Evolutionary conservation across 352 stramenopile genomes (phyloP), one percentile per base, ranked within the genome.

Genomic region (Phytophthora multivora): DNA sequence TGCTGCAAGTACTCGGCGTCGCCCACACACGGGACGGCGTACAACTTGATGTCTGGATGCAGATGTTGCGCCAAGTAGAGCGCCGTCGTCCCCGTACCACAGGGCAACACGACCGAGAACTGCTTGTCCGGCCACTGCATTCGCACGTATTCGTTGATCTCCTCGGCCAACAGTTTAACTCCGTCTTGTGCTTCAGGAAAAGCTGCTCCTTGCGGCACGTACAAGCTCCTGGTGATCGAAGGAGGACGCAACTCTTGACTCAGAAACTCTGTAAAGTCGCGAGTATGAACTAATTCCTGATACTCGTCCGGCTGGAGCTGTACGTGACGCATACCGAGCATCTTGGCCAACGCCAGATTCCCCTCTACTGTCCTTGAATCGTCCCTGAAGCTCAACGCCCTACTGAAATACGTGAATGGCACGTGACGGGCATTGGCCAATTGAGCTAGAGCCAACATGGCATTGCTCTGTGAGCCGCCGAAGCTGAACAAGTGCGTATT

Each of bases 321-420:
- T 8, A 90, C 66, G 56, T 93, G 83, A 6, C 59, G 67, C 87
- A 96, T 96, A 0, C 87, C 85, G 5, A 94, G 61, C 9, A 35
- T 36, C 43, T 53, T 64, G 5, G 85, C 79, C 5, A 69, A 18
- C 1, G 59, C 51, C 7, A 93, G 42, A 42, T 96, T 96, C 7
- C 75, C 70, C 21, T 69, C 25, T 12, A 64, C 30, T 10, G 28
- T 4, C 5, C 48, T 33, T 9, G 1, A 4, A 33, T 33, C 39
- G 35, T 73, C n/a, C 13, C 61, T 51, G 1, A 69, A 26, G 5
- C 30, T 47, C 18, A 91, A 31, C 5, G 59, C 56, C 21, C 83
- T 79, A 63, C 77, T 90, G 39, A 94, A 93, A 52, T 96, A 96
- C n/a, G 82, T 92, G 69, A 96, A 96, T 12, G 87, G 85, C 19